Evolutionary conservation across 805 yeast species (phyloP), one percentile per base, ranked within the genome.

Genomic region (Candida hungchunana): DNA sequence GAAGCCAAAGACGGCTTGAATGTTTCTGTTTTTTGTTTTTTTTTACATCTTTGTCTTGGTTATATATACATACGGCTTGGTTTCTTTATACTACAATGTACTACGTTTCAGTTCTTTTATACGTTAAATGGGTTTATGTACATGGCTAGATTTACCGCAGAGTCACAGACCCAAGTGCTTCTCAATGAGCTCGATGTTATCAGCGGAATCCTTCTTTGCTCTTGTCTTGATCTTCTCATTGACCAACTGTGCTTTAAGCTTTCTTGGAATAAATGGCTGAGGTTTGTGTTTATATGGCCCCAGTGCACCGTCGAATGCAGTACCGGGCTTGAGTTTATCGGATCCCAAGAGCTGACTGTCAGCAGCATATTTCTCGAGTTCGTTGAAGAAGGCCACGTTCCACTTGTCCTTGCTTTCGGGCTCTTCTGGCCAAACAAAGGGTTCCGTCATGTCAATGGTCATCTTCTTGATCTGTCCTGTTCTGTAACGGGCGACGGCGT

Each of bases 371-470:
- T 67, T 65, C 31, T 64, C 64, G 48, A 75, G 63, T 48, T 79
- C 77, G 27, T 66, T 63, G 16, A 61, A 62, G 59, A 71, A 38
- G 39, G 60, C 42, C 37, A 61, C 50, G 46, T 64, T 52, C 67
- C 71, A 62, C 18, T 66, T 58, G 37, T 62, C 62, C 46, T 67
- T 66, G 31, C 69, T 62, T 18, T 41, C 33, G 17, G 75, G 72
- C 42, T 68, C 73, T 25, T 73, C 81, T 4, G 99, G 99, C 96
- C 97, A 93, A 31, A 93, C 72, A 57, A 93, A 93, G 17, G 99
- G 98, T 47, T 90, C 87, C 39, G 78, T 79, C 90, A 93, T 83
- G 51, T 89, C 97, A 34, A 93, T 82, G 16, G 96, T 90, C 97
- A 93, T 93, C 63, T 88, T 89, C 68, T 93, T 93, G 47, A 76